Percentiles rank a stretch among this genome's conserved stretches.
phyloP scores from a whole-genome alignment of 371 early-diverging fungal genomes.

The Rhizomucor pusillus region DNA sequence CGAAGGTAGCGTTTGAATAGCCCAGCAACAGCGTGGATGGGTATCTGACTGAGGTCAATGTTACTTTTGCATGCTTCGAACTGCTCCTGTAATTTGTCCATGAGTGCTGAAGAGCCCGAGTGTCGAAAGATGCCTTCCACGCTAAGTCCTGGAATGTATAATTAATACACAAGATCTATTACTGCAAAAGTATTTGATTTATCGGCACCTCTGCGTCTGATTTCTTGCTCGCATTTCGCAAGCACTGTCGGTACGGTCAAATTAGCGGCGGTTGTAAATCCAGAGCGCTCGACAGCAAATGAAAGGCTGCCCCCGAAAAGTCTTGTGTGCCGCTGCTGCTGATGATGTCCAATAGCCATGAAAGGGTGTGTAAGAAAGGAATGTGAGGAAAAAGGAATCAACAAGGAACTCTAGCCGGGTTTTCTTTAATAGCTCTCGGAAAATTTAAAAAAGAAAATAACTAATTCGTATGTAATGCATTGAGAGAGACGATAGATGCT shows the following conservation, averaged over 20 bases:
- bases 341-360: too few species aligned
- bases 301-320: not conserved
- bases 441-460: too few species aligned
- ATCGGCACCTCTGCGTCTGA: not conserved
- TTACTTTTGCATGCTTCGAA: conserved; percentile 13
- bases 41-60: conserved; percentile 6
- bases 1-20: conserved; percentile 57
- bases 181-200: not conserved
- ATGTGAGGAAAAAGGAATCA: too few species aligned
- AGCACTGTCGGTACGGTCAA: conserved; percentile 1
- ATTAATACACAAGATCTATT: not conserved
- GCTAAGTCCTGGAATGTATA: conserved; percentile 14
- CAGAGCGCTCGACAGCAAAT: not conserved
- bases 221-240: conserved; percentile 5
- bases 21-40: conserved; percentile 37
- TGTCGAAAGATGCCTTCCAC: conserved; percentile 33
- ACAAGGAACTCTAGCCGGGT: too few species aligned
- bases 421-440: too few species aligned
- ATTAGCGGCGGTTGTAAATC: not conserved
- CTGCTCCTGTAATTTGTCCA: conserved; percentile 23
- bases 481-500: too few species aligned
- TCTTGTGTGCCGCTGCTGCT: too few species aligned
- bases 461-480: too few species aligned
- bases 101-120: conserved; percentile 22
- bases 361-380: too few species aligned